Evolutionary conservation across 1,284 basidiomycete genomes (phyloP).

Genomic region (Boletus semigastroideus): DNA sequence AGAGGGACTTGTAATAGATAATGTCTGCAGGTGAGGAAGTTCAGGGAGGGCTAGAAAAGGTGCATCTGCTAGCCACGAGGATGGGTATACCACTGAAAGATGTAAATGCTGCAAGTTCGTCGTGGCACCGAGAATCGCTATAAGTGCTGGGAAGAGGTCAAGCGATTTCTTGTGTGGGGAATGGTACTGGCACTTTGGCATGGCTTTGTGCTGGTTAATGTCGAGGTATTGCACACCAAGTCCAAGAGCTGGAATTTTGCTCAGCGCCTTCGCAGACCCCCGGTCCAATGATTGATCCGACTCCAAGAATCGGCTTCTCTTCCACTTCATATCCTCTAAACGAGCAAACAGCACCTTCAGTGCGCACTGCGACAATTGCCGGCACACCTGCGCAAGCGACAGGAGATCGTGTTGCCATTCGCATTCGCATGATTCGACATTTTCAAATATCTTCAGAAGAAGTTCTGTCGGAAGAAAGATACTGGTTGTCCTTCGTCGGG

Average conservation of each 20-base stretch:
- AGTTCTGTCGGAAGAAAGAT: conserved; percentile 2
- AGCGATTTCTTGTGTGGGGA: too few species aligned
- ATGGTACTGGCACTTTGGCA: background rate
- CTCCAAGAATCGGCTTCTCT: background rate
- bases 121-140: background rate
- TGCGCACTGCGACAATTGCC: conserved; percentile 1
- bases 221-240: background rate
- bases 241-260: conserved; percentile 2
- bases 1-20: too few species aligned
- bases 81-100: too few species aligned
- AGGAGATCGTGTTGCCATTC: background rate
- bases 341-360: background rate
- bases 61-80: too few species aligned
- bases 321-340: background rate
- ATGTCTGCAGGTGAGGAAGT: too few species aligned
- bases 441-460: background rate
- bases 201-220: background rate
- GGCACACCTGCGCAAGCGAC: conserved; percentile 9
- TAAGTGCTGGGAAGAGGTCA: background rate
- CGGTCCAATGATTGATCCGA: conserved; percentile 9
- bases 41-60: too few species aligned
- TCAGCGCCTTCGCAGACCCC: background rate
- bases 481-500: background rate
- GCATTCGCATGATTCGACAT: background rate
- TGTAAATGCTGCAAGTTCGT: background rate